These are phyloP conservation scores for Aleurites moluccanus DNA, from an alignment of 441 rosid genomes.

Conservation along the genomic window DNA sequence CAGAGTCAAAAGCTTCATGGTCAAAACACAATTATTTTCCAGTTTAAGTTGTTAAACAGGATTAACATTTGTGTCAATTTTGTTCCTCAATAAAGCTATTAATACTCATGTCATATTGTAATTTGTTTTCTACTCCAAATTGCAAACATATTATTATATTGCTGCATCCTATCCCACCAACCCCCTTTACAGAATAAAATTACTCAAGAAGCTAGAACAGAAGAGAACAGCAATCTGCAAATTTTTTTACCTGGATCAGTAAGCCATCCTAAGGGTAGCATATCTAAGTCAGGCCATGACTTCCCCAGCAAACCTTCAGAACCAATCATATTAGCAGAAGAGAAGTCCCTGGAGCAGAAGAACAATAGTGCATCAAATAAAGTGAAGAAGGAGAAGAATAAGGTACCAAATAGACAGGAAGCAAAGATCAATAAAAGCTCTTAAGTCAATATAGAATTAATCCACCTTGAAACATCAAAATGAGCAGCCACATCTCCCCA, in stretches of 20 bases:
- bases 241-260: conserved; percentile 63
- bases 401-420: neutral
- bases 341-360: conserved; percentile 52
- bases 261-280: conserved; percentile 94
- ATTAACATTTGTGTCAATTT: neutral
- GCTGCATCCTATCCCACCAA: conserved; percentile 1
- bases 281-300: conserved; percentile 94
- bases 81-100: conserved; percentile 1
- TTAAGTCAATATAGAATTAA: conserved; percentile 14
- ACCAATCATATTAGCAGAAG: conserved; percentile 68
- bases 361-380: conserved; percentile 18
- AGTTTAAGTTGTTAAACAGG: neutral
- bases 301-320: conserved; percentile 60
- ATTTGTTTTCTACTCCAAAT: too few relatives aligned
- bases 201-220: conserved; percentile 2
- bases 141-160: neutral
- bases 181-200: conserved; percentile 5
- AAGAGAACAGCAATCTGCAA: conserved; percentile 15
- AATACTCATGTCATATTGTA: neutral
- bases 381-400: conserved; percentile 12
- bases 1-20: neutral
- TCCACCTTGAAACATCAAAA: conserved; percentile 77
- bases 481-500: conserved; percentile 82
- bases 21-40: conserved; percentile 1
- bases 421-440: conserved; percentile 15